A percentile compares a stretch with the other conserved stretches of the same genome.
phyloP scores from a whole-genome alignment of 2,329 filamentous ascomycete species.

The Phialophora verrucosa region DNA sequence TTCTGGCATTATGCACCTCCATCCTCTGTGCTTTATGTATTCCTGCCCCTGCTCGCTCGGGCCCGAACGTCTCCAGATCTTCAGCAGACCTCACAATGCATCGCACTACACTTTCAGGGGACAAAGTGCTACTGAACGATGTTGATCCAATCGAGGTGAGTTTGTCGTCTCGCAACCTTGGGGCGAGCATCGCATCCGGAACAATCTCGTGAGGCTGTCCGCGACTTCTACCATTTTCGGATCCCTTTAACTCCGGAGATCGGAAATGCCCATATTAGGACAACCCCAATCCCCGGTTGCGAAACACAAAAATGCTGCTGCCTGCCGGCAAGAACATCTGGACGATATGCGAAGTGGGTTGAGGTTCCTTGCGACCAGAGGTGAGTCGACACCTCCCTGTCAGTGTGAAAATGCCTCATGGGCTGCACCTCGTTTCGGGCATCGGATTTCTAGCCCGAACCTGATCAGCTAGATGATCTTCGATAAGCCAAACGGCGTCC shows the following conservation, averaged over 20 bases:
- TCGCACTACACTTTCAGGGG: not conserved
- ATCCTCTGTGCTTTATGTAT: not conserved
- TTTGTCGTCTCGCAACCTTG: not conserved
- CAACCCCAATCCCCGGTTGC: not conserved
- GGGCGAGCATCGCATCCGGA: no score
- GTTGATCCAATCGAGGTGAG: not conserved
- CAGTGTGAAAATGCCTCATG: not conserved
- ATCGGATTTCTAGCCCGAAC: not conserved
- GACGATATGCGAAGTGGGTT: not conserved
- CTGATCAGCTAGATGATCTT: not conserved
- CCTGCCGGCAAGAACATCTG: not conserved
- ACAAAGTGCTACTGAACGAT: no score
- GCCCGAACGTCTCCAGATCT: not conserved
- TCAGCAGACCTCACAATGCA: not conserved
- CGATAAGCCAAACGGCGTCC: slow-evolving; percentile 37
- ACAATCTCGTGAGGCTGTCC: not conserved
- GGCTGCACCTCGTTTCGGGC: not conserved
- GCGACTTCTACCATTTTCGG: not conserved
- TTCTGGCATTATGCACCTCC: not conserved
- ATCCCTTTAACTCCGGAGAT: slow-evolving; percentile 11
- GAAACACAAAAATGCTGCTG: not conserved
- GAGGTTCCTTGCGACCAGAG: not conserved
- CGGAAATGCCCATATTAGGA: slow-evolving; percentile 2
- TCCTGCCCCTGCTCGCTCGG: not conserved
- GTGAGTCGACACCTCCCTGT: not conserved